phyloP scores from a whole-genome alignment of 2,329 filamentous ascomycete species.

The Epichloe bromicola region DNA sequence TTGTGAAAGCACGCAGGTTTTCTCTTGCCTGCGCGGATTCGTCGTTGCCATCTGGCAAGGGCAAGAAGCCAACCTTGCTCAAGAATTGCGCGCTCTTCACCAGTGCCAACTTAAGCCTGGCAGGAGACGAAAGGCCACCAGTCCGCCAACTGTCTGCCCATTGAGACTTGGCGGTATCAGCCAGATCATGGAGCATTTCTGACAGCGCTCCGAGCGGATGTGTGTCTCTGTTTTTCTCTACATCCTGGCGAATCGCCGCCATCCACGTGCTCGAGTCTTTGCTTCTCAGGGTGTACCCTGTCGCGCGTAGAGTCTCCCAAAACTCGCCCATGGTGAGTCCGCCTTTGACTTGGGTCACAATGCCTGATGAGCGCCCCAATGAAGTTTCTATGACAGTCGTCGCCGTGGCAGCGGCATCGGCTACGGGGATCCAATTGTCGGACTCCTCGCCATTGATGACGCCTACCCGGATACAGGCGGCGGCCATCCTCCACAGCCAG shows the following conservation, averaged over 20 bases:
- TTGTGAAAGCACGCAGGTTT: too few species aligned
- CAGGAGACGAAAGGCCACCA: neutral
- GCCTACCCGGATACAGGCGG: slow-evolving; percentile 8
- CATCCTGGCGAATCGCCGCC: neutral
- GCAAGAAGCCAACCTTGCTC: neutral
- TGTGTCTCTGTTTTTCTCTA: slow-evolving; percentile 1
- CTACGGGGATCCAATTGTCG: slow-evolving; percentile 1
- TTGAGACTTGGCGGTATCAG: neutral
- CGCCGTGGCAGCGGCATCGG: slow-evolving; percentile 6
- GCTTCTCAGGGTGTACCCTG: neutral
- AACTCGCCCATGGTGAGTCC: slow-evolving; percentile 3
- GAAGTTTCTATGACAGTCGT: slow-evolving; percentile 3
- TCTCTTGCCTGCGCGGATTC: too few species aligned
- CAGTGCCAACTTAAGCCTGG: slow-evolving; percentile 1
- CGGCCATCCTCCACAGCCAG: slow-evolving; percentile 10
- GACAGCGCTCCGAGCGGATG: slow-evolving; percentile 5
- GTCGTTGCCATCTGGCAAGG: too few species aligned
- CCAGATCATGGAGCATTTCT: slow-evolving; percentile 1
- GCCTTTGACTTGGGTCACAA: slow-evolving; percentile 1
- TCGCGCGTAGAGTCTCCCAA: slow-evolving; percentile 1
- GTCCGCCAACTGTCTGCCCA: neutral
- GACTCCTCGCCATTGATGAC: slow-evolving; percentile 6
- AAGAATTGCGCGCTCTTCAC: slow-evolving; percentile 2
- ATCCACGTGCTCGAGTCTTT: slow-evolving; percentile 1
- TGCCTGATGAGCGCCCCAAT: neutral